Conservation (phyloP, 257 asterid species). For the Petunia secreta region DNA sequence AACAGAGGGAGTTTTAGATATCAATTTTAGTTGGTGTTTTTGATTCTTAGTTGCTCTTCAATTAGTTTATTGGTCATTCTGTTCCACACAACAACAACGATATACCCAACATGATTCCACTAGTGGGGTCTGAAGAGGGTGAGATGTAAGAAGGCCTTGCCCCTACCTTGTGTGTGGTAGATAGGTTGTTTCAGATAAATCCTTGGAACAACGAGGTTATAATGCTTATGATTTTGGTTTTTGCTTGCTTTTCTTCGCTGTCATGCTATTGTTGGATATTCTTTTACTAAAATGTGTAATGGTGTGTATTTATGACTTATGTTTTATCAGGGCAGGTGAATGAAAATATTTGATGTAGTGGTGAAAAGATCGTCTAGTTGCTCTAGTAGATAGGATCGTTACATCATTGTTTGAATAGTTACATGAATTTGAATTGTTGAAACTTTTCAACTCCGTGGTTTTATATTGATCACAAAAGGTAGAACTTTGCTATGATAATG, state of each 20-base stretch:
- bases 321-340: neutral
- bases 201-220: neutral
- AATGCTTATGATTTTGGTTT: neutral
- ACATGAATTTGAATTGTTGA: neutral
- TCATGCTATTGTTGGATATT: neutral
- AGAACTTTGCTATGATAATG: neutral
- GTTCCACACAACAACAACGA: neutral
- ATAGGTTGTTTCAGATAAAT: too few species aligned
- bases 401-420: conserved; percentile 7
- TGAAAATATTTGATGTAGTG: neutral
- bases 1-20: neutral
- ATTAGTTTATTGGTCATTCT: neutral
- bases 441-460: neutral
- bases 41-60: neutral
- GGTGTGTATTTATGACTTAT: neutral
- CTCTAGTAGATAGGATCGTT: neutral
- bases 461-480: conserved; percentile 21
- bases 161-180: too few species aligned
- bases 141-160: too few species aligned
- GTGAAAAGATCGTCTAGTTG: neutral
- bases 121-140: too few species aligned
- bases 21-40: neutral
- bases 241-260: neutral
- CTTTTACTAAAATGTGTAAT: neutral
- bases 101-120: too few species aligned